A percentile compares a stretch with the other conserved stretches of the same genome.
Conservation (phyloP, 2,329 filamentous ascomycete species). For the Bipolaris oryzae region DNA sequence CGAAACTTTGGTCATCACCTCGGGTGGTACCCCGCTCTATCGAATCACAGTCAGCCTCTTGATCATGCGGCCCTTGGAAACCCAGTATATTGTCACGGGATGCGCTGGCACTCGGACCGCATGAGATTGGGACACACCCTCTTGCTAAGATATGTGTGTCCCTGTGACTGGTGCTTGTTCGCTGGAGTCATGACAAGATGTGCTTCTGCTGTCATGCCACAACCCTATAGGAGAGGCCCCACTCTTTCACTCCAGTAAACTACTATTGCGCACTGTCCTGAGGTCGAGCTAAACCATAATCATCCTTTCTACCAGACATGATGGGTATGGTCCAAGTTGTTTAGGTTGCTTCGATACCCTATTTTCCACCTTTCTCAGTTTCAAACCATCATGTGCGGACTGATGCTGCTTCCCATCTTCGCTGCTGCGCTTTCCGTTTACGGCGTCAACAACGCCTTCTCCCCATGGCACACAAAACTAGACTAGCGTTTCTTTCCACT, state of each 20-base stretch:
- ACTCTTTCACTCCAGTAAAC: background rate
- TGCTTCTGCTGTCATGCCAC: background rate
- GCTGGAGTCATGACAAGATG: background rate
- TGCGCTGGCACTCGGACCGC: conserved; percentile 27
- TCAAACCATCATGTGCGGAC: background rate
- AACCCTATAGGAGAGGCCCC: background rate
- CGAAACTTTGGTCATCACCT: background rate
- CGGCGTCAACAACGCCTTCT: background rate
- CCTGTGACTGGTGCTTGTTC: background rate
- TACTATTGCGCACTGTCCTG: background rate
- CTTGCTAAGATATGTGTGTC: background rate
- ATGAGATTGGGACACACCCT: conserved; percentile 3
- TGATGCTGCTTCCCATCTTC: background rate
- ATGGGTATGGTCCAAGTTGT: background rate
- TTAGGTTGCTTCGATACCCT: background rate
- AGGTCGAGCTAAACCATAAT: too few relatives aligned
- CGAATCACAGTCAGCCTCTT: conserved; percentile 14
- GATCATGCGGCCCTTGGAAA: conserved; percentile 25
- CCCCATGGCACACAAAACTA: background rate
- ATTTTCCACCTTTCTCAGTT: background rate
- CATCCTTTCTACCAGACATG: background rate
- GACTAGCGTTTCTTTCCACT: background rate
- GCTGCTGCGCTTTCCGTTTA: background rate
- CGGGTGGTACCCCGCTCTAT: background rate
- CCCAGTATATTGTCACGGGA: conserved; percentile 27